Evolutionary conservation across 1,284 basidiomycete genomes (phyloP), one percentile per base, ranked within the genome.

Genomic region (Sporisorium reilianum): DNA sequence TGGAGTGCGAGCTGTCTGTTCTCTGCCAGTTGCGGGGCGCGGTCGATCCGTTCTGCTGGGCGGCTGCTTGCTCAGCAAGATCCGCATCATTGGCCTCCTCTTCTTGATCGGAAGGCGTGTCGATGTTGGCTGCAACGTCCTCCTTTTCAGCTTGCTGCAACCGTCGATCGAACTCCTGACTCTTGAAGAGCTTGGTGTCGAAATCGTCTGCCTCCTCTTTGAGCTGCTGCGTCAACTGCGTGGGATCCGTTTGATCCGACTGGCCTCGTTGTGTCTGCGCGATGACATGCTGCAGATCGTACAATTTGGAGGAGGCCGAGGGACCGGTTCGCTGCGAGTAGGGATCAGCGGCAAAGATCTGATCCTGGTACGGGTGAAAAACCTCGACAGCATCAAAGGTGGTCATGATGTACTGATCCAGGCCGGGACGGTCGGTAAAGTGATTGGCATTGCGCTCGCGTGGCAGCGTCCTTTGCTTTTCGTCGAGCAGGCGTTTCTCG

Each of bases 331-430:
- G 60, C 57, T 71, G 76, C 1, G 49, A 73, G 34, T 60, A 63
- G 11, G 70, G 77, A 48, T 72, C 72, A 7, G 69, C 64, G 14
- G 71, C 63, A 18, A 61, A 48, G 7, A 64, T 61, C 38, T 75
- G 72, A 48, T 79, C 48, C 53, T 78, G 44, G 63, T 81, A 53
- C 45, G 74, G 51, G 54, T 77, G 68, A 44, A 82, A 68, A 66
- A 82, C 45, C 68, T 83, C 61, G 8, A 93, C 87, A 55, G 93
- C 95, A 82, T 95, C 91, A 77, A 95, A 96, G 0, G 92, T 90
- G 1, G 92, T 92, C 90, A 94, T 92, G 45, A 93, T 90, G 88
- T 90, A 92, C 85, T 86, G 86, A 84, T 89, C 88, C 86, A 88
- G 88, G 46, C 81, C 84, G 69, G 65, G 56, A 2, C 70, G 66